These are phyloP conservation scores for Arthroderma sp. DNA, from an alignment of 2,329 filamentous ascomycete genomes.

Conservation along the genomic window DNA sequence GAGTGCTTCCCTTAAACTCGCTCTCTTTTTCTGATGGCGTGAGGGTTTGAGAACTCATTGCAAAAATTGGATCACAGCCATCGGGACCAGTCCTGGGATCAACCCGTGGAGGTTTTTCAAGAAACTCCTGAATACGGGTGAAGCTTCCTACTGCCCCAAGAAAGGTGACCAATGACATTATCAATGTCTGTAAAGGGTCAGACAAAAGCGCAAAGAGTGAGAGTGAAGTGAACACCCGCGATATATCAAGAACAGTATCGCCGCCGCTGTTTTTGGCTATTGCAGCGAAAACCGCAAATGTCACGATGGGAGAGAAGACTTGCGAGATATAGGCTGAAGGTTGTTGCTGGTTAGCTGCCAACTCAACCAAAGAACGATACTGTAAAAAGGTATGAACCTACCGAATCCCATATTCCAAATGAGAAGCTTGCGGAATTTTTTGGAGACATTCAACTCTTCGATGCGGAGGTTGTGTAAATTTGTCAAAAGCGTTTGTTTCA, in stretches of 20 bases:
- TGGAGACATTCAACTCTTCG: conserved; percentile 30
- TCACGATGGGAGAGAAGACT: conserved; percentile 32
- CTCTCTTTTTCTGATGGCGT: not conserved
- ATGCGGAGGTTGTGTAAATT: conserved; percentile 27
- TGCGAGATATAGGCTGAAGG: conserved; percentile 25
- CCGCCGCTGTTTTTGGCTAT: conserved; percentile 25
- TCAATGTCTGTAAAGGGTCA: conserved; percentile 33
- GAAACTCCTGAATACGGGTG: conserved; percentile 33
- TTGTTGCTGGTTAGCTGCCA: too few relatives aligned
- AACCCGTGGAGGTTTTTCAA: conserved; percentile 21
- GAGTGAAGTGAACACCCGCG: conserved; percentile 34
- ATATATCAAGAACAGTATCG: conserved; percentile 23
- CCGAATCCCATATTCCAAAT: conserved; percentile 30
- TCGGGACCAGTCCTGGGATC: conserved; percentile 14
- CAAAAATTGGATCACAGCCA: conserved; percentile 3
- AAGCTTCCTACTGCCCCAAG: conserved; percentile 35
- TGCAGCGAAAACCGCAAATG: conserved; percentile 33
- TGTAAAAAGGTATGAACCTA: conserved; percentile 10
- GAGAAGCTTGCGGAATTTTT: conserved; percentile 28
- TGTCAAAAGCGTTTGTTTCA: conserved; percentile 29
- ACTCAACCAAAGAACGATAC: not conserved
- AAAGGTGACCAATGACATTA: conserved; percentile 33
- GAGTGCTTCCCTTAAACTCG: not conserved
- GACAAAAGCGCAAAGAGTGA: conserved; percentile 35
- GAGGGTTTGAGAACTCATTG: conserved; percentile 6